Evolutionary conservation across 2,329 filamentous ascomycete genomes (phyloP).

Genomic region (Aspergillus alliaceus): DNA sequence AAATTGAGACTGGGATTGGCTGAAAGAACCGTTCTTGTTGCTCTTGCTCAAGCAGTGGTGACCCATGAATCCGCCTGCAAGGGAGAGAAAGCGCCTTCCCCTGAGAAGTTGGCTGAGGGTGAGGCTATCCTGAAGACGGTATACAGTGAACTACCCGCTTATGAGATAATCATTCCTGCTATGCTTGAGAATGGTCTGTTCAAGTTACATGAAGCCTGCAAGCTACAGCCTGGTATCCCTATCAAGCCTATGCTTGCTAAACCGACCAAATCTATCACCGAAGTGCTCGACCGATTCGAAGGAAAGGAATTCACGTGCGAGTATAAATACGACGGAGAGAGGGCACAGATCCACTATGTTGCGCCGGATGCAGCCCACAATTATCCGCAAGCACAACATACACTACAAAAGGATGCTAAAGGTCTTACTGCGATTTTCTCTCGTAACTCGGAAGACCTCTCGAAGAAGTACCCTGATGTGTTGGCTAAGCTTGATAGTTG

Average conservation of each 20-base stretch:
- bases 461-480: constrained; percentile 97
- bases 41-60: constrained; percentile 84
- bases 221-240: constrained; percentile 87
- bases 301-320: constrained; percentile 95
- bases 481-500: constrained; percentile 82
- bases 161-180: constrained; percentile 89
- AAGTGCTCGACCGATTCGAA: constrained; percentile 95
- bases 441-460: constrained; percentile 92
- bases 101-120: constrained; percentile 76
- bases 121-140: constrained; percentile 86
- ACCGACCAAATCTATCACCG: constrained; percentile 95
- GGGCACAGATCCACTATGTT: constrained; percentile 98
- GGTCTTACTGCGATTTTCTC: constrained; percentile 95
- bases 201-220: constrained; percentile 79
- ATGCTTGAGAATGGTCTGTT: constrained; percentile 84
- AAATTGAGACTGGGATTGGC: constrained; percentile 90
- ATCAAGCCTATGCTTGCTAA: constrained; percentile 99
- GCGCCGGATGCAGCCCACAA: constrained; percentile 73
- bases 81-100: constrained; percentile 66
- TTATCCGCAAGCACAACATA: constrained; percentile 62
- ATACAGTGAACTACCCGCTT: constrained; percentile 91
- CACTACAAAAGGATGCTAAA: constrained; percentile 63
- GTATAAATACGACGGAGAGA: constrained; percentile 97
- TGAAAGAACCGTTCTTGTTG: constrained; percentile 87
- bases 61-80: constrained; percentile 75